Evolutionary conservation across 352 stramenopile species (phyloP).

Genomic region (Sclerospora graminicola): DNA sequence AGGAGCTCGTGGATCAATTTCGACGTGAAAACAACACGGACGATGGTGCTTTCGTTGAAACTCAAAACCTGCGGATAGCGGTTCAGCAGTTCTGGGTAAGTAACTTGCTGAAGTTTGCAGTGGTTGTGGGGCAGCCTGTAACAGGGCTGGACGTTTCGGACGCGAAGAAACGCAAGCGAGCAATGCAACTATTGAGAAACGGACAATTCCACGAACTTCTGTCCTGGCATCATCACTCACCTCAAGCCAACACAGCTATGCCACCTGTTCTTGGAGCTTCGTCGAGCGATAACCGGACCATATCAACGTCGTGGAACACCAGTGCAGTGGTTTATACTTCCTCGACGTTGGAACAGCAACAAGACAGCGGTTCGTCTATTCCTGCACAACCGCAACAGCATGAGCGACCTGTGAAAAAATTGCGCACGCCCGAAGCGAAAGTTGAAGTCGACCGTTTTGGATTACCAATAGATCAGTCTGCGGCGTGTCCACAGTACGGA

Average conservation of each 20-base stretch:
- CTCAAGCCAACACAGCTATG: conserved; percentile 29
- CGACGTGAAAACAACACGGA: conserved; percentile 78
- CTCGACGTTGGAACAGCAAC: conserved; percentile 10
- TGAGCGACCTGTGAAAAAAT: conserved; percentile 37
- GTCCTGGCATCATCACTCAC: conserved; percentile 35
- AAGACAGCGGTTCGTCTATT: conserved; percentile 23
- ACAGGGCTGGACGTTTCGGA: conserved; percentile 66
- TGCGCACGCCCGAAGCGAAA: conserved; percentile 32
- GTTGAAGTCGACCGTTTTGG: conserved; percentile 17
- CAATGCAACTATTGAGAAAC: conserved; percentile 67
- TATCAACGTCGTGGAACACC: conserved; percentile 16
- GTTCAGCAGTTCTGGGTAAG: conserved; percentile 81
- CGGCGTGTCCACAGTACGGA: conserved; percentile 17
- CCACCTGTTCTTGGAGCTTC: conserved; percentile 11
- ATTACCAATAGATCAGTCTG: conserved; percentile 16
- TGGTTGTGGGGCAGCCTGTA: conserved; percentile 64
- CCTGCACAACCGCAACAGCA: conserved; percentile 19
- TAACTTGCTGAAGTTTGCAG: conserved; percentile 79
- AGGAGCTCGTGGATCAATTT: conserved; percentile 76
- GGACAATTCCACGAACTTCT: conserved; percentile 69
- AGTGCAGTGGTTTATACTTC: conserved; percentile 16
- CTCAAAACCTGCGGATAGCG: conserved; percentile 54
- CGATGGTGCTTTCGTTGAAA: conserved; percentile 60
- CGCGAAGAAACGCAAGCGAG: conserved; percentile 75
- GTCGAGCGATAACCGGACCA: conserved; percentile 1